Evolutionary conservation across 495 filamentous ascomycete genomes (phyloP), one percentile per base, ranked within the genome.

Genomic region (Gamarada debralockiae): DNA sequence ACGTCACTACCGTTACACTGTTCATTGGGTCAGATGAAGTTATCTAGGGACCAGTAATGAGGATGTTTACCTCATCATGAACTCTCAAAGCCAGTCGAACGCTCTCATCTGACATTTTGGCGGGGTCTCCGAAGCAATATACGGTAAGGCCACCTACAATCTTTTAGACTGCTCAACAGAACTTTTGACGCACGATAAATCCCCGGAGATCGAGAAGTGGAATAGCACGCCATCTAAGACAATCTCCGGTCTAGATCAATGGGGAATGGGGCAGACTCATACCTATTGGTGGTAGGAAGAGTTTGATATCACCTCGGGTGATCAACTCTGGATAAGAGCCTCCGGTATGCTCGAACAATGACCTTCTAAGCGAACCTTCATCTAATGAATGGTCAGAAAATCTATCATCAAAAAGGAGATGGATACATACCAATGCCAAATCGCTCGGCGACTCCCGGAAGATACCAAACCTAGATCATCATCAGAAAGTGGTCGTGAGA

Each of bases 1-100:
- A 98, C 93, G 76, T 98, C 93, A 68, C 87, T 92, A 50, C 93
- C 92, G 67, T 97, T 97, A 73, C 92, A 91, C 77, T 80, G 57
- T 55, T 23, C 58, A 65, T 38, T 40, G 27, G 43, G 53, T 63
- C 40, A 63, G 49, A 52, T 46, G 48, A 44, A 54, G 7, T 14
- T 9, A 37, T 40, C 13, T 48, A 21, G 20, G 14, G 39, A 27
- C 14, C 20, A 58, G 41, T 31, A 47, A 4, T 44, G 50, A 18
- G 50, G 44, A 53, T 41, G 49, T 51, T 58, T 39, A 65, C 79
- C 72, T 97, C 93, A 68, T 98, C 93, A 69, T 98, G 93, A 41
- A 98, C 86, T 46, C 93, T 89, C 54, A 98, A 77, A 23, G 93
- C 86, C 41, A 97, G 77, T 54, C 80, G 82, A 45, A 89, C 89